phyloP scores from a whole-genome alignment of 2,329 filamentous ascomycete species.

The Colletotrichum paranaense region DNA sequence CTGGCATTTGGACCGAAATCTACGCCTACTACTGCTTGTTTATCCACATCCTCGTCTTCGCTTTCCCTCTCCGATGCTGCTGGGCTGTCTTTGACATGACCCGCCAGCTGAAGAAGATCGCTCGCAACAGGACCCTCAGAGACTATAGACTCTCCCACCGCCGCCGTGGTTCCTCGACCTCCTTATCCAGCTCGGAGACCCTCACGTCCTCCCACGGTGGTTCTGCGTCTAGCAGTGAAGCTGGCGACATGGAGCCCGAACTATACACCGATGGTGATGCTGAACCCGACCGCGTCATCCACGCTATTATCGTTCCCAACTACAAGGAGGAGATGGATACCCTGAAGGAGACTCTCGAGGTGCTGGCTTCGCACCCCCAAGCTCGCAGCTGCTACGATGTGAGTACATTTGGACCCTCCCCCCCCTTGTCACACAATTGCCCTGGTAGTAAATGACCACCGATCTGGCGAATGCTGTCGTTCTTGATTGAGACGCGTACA shows the following conservation, averaged over 20 bases:
- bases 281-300: slow-evolving; percentile 62
- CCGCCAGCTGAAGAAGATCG: slow-evolving; percentile 57
- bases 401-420: slow-evolving; percentile 48
- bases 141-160: slow-evolving; percentile 59
- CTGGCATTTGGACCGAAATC: slow-evolving; percentile 61
- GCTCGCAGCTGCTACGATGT: slow-evolving; percentile 76
- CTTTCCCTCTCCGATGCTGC: slow-evolving; percentile 72
- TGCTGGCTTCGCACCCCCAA: slow-evolving; percentile 74
- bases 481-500: neutral
- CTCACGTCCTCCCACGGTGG: slow-evolving; percentile 59
- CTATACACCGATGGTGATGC: slow-evolving; percentile 57
- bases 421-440: neutral
- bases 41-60: slow-evolving; percentile 72
- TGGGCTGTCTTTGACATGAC: slow-evolving; percentile 71
- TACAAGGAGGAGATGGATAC: slow-evolving; percentile 80
- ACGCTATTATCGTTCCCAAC: slow-evolving; percentile 78
- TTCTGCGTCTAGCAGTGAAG: slow-evolving; percentile 62
- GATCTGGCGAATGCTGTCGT: neutral
- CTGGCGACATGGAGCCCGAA: slow-evolving; percentile 62
- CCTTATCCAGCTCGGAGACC: slow-evolving; percentile 67
- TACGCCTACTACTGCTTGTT: slow-evolving; percentile 75
- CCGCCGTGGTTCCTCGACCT: slow-evolving; percentile 65
- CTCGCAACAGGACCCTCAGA: slow-evolving; percentile 56
- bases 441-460: neutral
- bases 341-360: slow-evolving; percentile 74